Evolutionary conservation across 2,329 filamentous ascomycete species (phyloP), one percentile per base, ranked within the genome.

Genomic region (Trichoderma guizhouense): DNA sequence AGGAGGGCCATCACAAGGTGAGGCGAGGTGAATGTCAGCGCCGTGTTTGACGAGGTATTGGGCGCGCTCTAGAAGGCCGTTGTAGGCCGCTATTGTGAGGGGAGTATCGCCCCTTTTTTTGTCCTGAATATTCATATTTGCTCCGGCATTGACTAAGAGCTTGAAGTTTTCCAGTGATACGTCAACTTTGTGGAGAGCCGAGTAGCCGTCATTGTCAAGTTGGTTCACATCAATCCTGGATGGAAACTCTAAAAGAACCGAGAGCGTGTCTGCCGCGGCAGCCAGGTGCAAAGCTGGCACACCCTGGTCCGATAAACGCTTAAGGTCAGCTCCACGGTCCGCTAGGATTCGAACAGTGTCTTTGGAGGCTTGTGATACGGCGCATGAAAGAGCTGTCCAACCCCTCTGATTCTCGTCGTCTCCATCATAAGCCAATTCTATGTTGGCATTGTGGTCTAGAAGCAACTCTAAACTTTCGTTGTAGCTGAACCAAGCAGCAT

Each of bases 11-110:
- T 73, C 62, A 34, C 30, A 64, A 3, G 64, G 30, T 21, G 69
- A 72, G 6, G 71, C 71, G 14, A 71, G 71, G 24, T 74, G 55
- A 9, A 72, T 63, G n/a, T 71, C 26, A n/a, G 73, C 73, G 18
- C 68, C 67, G 12, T 53, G 36, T 14, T 72, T 69, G 21, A 73
- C 7, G n/a, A 73, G 51, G 26, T 72, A 72, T 53, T 72, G 30
- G 30, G 60, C 65, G 4, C 69, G 69, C 1, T 73, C 72, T 4
- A 73, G 36, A n/a, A 66, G n/a, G 4, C 70, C 60, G 18, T 12
- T 18, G 14, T 51, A 62, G 26, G 57, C 53, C 9, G 72, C 69
- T 12, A 60, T 28, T 5, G 71, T 55, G 9, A 73, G 36, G 5
- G 64, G 26, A 8, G 70, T 73, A 43, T 73, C 60, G 3, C 63